Evolutionary conservation across 495 filamentous ascomycete genomes (phyloP), one percentile per base, ranked within the genome.

Genomic region (Podospora pseudoanserina): DNA sequence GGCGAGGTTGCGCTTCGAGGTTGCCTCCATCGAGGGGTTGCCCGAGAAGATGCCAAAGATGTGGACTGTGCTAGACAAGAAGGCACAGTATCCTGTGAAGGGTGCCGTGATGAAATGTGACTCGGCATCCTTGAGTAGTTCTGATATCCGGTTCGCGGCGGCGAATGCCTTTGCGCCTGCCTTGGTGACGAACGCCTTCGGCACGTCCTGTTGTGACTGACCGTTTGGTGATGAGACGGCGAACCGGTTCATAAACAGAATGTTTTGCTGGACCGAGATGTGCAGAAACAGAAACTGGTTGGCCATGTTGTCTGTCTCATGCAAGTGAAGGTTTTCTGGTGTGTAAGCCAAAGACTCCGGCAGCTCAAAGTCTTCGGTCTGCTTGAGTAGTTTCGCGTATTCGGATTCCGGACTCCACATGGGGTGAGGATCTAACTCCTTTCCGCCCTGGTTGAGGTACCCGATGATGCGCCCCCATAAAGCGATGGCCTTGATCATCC

Each of bases 271-370:
- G 70, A 89, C 87, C 56, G 90, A 87, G 66, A 99, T 91, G 74
- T 99, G 95, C 63, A 97, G 79, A 74, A 97, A 96, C n/a, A 99
- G 78, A 71, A 97, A 97, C 73, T 97, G 93, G 74, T 96, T 95
- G 15, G 91, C 92, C 67, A 94, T 87, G 70, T 88, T 88, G 71
- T 96, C 91, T 18, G 90, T 90, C 49, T 92, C 89, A 77, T 97
- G 92, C 49, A 88, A 85, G 72, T 92, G 88, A 7, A 97, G 84
- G 76, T 97, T 97, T 73, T 97, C 92, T 27, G 85, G 79, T 19
- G 81, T 93, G 74, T 96, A 97, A 6, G 83, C 79, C 56, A 97
- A 77, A 58, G 80, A 82, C 44, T 86, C 84, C 0, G 95, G 95
- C 18, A 97, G 84, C 1, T 86, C 83, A 72, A 96, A 92, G 5